phyloP scores from a whole-genome alignment of 2,329 filamentous ascomycete species.

The Microsporum canis region DNA sequence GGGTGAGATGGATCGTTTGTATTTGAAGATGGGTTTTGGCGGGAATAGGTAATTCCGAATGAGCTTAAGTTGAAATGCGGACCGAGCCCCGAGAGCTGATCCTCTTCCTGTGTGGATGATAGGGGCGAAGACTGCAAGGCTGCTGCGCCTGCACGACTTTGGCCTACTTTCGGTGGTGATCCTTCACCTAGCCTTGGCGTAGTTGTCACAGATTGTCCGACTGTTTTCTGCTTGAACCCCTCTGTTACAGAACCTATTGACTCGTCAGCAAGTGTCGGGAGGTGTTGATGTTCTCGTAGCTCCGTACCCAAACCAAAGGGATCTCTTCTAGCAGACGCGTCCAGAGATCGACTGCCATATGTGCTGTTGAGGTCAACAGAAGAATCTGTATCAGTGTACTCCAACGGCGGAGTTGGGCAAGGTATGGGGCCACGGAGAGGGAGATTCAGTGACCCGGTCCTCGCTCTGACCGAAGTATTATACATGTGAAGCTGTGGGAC shows the following conservation, averaged over 20 bases:
- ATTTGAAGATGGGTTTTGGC: slow-evolving; percentile 26
- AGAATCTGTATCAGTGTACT: slow-evolving; percentile 7
- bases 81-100: slow-evolving; percentile 25
- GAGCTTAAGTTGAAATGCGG: slow-evolving; percentile 19
- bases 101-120: slow-evolving; percentile 22
- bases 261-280: background rate
- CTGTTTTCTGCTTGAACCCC: background rate
- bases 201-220: background rate
- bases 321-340: background rate
- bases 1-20: slow-evolving; percentile 26
- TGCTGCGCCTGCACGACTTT: background rate
- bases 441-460: slow-evolving; percentile 9
- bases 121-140: slow-evolving; percentile 16
- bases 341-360: slow-evolving; percentile 4
- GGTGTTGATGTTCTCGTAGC: background rate
- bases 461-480: slow-evolving; percentile 2
- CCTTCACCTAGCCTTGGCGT: slow-evolving; percentile 1
- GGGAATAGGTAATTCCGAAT: slow-evolving; percentile 23
- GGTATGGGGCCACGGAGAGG: slow-evolving; percentile 9
- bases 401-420: slow-evolving; percentile 8
- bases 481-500: slow-evolving; percentile 9
- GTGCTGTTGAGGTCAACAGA: slow-evolving; percentile 5
- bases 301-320: background rate
- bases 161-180: background rate
- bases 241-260: background rate